Evolutionary conservation across 2,329 filamentous ascomycete genomes (phyloP), one percentile per base, ranked within the genome.

Genomic region (Scedosporium dehoogii): DNA sequence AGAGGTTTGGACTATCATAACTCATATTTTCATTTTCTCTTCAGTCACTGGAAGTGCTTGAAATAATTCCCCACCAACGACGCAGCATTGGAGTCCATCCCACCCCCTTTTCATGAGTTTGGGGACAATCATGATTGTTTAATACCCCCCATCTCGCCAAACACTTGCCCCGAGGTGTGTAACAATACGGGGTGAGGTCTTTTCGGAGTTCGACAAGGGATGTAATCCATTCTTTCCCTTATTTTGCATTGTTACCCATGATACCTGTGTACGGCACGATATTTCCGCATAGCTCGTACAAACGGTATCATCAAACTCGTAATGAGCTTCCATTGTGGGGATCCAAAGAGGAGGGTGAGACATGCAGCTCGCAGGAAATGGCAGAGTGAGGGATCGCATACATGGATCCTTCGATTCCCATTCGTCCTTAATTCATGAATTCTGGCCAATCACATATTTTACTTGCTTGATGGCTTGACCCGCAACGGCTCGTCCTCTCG

Each of bases 371-470:
- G 33, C 21, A 41, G 56, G 27, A 59, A 42, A 59, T 42, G 29
- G n/a, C 44, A 27, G 23, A 41, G 18, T 14, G 44, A 60, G 38
- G 59, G 59, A 21, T 18, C 44, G 44, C 51, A 38, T 38, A 38
- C 33, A 38, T 38, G 33, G 33, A 38, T 60, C 59, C 25, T 18
- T 21, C 33, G 25, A 18, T 16, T 18, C 6, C 9, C 29, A 60
- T 60, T 60, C 14, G 59, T 33, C 41, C 9, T 51, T 38, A 60
- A 53, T 60, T 33, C 16, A 4, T 14, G 14, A 60, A 53, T 60
- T 51, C 27, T n/a, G 6, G n/a, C 59, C 59, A 60, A 60, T 60
- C 59, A 60, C n/a, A 5, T 55, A 55, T 55, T 55, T 55, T 55
- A 27, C 10, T 12, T 23, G 23, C 3, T 9, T 25, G 23, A 29